Conservation (phyloP, 2,329 filamentous ascomycete species). For the Pezicula neosporulosa region DNA sequence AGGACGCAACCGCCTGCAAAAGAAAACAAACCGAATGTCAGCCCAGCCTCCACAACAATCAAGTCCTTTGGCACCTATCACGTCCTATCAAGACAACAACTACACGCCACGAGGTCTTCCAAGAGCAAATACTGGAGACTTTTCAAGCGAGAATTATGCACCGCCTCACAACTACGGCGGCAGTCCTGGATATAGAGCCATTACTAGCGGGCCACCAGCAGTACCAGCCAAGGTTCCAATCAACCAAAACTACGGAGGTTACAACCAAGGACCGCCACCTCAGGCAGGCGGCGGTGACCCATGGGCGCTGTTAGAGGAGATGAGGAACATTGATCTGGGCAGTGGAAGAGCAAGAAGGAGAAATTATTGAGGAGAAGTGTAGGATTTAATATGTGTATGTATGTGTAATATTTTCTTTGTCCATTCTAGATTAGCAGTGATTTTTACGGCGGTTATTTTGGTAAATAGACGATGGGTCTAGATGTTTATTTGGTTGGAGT, state of each 20-base stretch:
- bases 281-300: slow-evolving; percentile 35
- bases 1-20: slow-evolving; percentile 60
- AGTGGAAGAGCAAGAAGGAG: slow-evolving; percentile 41
- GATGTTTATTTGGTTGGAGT: no score
- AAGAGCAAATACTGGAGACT: slow-evolving; percentile 23
- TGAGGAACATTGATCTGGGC: slow-evolving; percentile 66
- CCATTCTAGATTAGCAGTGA: neutral
- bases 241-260: slow-evolving; percentile 14
- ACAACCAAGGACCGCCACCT: slow-evolving; percentile 38
- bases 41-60: slow-evolving; percentile 21
- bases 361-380: slow-evolving; percentile 12
- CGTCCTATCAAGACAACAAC: slow-evolving; percentile 24
- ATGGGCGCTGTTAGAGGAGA: slow-evolving; percentile 65
- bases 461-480: neutral
- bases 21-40: slow-evolving; percentile 42
- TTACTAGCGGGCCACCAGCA: slow-evolving; percentile 44
- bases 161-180: slow-evolving; percentile 25
- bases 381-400: neutral
- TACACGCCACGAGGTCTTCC: slow-evolving; percentile 18
- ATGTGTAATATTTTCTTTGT: neutral
- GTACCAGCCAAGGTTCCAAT: slow-evolving; percentile 71
- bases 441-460: neutral
- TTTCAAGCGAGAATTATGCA: slow-evolving; percentile 22
- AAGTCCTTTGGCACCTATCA: slow-evolving; percentile 25
- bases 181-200: slow-evolving; percentile 27